Base-by-base conservation (phyloP, 139 green algal species). In the Chlorella sp. region DNA sequence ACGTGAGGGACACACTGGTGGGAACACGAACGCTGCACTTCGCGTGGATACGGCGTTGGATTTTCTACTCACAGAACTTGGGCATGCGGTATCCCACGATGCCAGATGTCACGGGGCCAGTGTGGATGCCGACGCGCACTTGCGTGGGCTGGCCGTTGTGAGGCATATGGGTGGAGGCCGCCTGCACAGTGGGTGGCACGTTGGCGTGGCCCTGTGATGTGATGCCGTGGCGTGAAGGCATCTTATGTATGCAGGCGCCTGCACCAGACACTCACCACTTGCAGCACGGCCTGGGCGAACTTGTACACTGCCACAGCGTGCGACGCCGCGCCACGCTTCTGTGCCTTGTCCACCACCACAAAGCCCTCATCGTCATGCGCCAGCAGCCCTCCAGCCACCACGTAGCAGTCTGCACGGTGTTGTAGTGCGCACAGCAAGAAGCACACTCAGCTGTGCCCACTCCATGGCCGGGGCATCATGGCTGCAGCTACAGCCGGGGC, bases 351-450 rank as follows among this genome's bases (percentile, higher is more conserved):
- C 22, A 64, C 24, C 20, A 30, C 55, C 6, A 29, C 55, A 64
- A 77, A 72, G 31, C 73, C 73, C 42, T 77, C 73, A 10, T 51
- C 64, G 31, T 77, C 73, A 32, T 77, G 23, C 2, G 26, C 10
- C 26, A 77, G 61, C 17, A 77, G 33, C 1, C 73, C 73, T 2
- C 73, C 73, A 0, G 64, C 73, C 50, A 73, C 73, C 26, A 77
- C 50, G 64, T 73, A 77, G 50, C 73, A 77, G 65, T 77, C 73
- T 64, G 55, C 55, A 64, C 17, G n/a, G n/a, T n/a, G n/a, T n/a
- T n/a, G n/a, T n/a, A n/a, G n/a, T n/a, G n/a, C n/a, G n/a, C n/a
- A n/a, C n/a, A n/a, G n/a, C n/a, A n/a, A n/a, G n/a, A n/a, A n/a
- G n/a, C n/a, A n/a, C n/a, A n/a, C n/a, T n/a, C n/a, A n/a, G n/a